Evolutionary conservation across 2,329 filamentous ascomycete genomes (phyloP).

Genomic region (Nothomitra cinnamomea): DNA sequence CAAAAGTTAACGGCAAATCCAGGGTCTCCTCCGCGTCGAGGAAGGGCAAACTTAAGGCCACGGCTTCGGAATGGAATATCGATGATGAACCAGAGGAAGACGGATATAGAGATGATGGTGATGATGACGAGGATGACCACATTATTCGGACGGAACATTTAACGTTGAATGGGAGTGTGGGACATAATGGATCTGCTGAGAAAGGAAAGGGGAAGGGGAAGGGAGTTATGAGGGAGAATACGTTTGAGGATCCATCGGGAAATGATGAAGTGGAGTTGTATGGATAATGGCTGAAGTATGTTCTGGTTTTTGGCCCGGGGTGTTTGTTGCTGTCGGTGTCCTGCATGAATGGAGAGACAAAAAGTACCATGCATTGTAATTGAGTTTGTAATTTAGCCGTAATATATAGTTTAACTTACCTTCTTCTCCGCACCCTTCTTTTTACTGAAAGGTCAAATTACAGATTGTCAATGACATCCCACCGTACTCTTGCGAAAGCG

Average conservation of each 20-base stretch:
- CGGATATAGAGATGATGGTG: slow-evolving; percentile 19
- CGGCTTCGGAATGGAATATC: not conserved
- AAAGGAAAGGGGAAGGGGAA: slow-evolving; percentile 20
- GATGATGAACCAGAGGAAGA: slow-evolving; percentile 3
- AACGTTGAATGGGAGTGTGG: not conserved
- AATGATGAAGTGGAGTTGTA: slow-evolving; percentile 28
- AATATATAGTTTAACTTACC: too few relatives aligned
- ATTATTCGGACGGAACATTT: slow-evolving; percentile 11
- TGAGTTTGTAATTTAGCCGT: too few relatives aligned
- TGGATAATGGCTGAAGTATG: not conserved
- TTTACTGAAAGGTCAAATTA: too few relatives aligned
- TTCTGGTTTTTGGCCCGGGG: too few relatives aligned
- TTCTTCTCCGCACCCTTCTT: too few relatives aligned
- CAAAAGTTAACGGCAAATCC: slow-evolving; percentile 1
- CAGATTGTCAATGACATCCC: too few relatives aligned
- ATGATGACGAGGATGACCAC: slow-evolving; percentile 14
- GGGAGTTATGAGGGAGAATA: slow-evolving; percentile 19
- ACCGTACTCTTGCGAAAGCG: too few relatives aligned
- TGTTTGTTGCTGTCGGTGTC: too few relatives aligned
- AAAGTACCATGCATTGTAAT: too few relatives aligned
- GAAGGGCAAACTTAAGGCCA: slow-evolving; percentile 1
- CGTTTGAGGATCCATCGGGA: slow-evolving; percentile 23
- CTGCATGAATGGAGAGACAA: too few relatives aligned
- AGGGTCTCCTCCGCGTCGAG: not conserved
- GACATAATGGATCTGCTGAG: not conserved